A percentile compares a stretch with the other conserved stretches of the same genome.
Conservation (phyloP, 305 asterid species). For the Fraxinus albicans region DNA sequence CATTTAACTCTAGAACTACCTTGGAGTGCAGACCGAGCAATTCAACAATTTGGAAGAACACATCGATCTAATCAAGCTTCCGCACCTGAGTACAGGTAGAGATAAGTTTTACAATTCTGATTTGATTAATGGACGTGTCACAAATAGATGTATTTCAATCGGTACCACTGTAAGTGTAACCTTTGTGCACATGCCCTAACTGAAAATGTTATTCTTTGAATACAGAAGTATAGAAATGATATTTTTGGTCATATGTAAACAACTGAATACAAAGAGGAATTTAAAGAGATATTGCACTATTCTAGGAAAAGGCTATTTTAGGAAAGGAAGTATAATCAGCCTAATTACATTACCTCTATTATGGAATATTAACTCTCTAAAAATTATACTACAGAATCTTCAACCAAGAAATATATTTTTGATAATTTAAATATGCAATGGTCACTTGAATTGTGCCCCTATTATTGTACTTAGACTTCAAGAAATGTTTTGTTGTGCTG, state of each 20-base stretch:
- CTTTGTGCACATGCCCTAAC: not conserved
- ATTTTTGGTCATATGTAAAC: not conserved
- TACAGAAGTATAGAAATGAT: not conserved
- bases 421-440: not conserved
- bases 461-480: not conserved
- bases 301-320: not conserved
- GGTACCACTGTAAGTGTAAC: not conserved
- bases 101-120: slow-evolving; percentile 21
- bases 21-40: slow-evolving; percentile 99
- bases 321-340: not conserved
- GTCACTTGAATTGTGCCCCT: not conserved
- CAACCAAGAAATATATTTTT: not conserved
- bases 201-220: not conserved
- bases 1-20: slow-evolving; percentile 96
- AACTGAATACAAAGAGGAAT: not conserved
- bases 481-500: not conserved
- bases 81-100: slow-evolving; percentile 94
- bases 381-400: not conserved
- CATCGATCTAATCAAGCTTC: slow-evolving; percentile 98
- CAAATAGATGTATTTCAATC: not conserved
- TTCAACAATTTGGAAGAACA: slow-evolving; percentile 99
- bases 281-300: not conserved
- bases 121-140: slow-evolving; percentile 1
- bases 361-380: not conserved
- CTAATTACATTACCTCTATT: not conserved